These are phyloP conservation scores for Fusarium sp. DNA, from an alignment of 2,329 filamentous ascomycete genomes.

Conservation along the genomic window DNA sequence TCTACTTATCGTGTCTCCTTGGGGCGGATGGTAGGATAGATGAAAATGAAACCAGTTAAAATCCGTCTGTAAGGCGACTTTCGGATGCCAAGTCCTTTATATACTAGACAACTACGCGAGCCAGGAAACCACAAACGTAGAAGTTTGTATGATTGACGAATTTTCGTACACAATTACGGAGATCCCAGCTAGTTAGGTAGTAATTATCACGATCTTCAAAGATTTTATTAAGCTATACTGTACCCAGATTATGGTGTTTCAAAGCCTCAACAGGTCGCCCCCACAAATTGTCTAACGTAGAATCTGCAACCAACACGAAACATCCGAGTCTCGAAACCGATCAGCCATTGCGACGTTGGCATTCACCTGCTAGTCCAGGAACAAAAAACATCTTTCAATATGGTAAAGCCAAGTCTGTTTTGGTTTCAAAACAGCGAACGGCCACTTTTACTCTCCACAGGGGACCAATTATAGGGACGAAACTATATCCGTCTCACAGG, in stretches of 20 bases:
- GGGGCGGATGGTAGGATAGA: neutral
- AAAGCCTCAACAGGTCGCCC: neutral
- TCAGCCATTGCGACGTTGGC: constrained; percentile 1
- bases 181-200: too few relatives aligned
- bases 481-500: constrained; percentile 40
- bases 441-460: neutral
- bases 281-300: neutral
- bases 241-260: neutral
- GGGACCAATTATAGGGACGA: constrained; percentile 24
- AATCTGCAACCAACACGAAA: constrained; percentile 39
- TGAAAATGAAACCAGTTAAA: neutral
- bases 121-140: neutral
- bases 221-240: neutral
- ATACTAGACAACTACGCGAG: neutral
- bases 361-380: neutral
- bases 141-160: neutral
- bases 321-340: constrained; percentile 13
- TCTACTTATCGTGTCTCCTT: neutral
- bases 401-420: constrained; percentile 1
- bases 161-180: neutral
- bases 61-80: neutral
- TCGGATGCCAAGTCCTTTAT: neutral
- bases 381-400: neutral
- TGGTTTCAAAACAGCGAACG: constrained; percentile 22
- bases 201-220: neutral